Conservation (phyloP, 129 eudicot genomes). For the Pittosporum tobira region DNA sequence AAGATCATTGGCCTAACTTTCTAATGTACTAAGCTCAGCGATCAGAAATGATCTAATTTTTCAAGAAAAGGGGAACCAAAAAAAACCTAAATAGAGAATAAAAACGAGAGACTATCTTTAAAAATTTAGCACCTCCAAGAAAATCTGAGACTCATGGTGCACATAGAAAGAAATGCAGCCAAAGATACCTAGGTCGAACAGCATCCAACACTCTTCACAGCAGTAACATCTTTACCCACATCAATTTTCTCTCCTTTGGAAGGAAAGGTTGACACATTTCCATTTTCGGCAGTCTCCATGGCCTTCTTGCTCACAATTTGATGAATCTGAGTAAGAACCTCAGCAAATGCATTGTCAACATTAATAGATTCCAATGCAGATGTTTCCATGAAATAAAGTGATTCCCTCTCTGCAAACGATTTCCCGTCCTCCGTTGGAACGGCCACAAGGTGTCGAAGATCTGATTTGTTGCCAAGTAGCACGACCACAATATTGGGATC, state of each 20-base stretch:
- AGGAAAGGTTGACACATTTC: slow-evolving; percentile 36
- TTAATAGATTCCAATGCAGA: slow-evolving; percentile 64
- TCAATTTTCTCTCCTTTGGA: slow-evolving; percentile 55
- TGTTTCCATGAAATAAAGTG: slow-evolving; percentile 62
- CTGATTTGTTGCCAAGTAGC: slow-evolving; percentile 70
- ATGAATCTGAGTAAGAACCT: slow-evolving; percentile 42
- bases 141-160: background rate
- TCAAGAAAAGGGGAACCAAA: too few species aligned
- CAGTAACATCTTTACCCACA: slow-evolving; percentile 45
- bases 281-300: slow-evolving; percentile 54
- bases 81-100: background rate
- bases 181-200: slow-evolving; percentile 33
- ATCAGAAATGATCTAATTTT: background rate
- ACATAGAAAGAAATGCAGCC: background rate
- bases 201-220: slow-evolving; percentile 48
- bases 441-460: slow-evolving; percentile 53
- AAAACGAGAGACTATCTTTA: slow-evolving; percentile 1
- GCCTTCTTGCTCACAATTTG: slow-evolving; percentile 49
- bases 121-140: background rate
- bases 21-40: background rate
- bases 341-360: slow-evolving; percentile 52
- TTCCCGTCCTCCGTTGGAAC: slow-evolving; percentile 67
- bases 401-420: slow-evolving; percentile 69
- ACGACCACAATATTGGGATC: slow-evolving; percentile 58
- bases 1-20: background rate